These are phyloP conservation scores for Curvularia spicifera DNA, from an alignment of 2,329 filamentous ascomycete species.

Conservation along the genomic window DNA sequence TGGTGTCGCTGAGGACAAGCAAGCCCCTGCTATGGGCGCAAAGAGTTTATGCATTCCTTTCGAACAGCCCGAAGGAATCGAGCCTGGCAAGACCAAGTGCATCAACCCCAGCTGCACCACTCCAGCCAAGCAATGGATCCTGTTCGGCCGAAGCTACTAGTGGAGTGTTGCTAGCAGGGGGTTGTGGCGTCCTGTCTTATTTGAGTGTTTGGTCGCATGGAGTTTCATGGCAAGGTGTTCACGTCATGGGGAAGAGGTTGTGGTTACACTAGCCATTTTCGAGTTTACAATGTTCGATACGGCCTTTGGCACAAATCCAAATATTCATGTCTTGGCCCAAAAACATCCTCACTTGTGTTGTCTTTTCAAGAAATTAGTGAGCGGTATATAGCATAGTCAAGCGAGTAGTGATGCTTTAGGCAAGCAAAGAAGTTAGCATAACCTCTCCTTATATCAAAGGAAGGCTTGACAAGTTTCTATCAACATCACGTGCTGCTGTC, in stretches of 20 bases:
- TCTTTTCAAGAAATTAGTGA: neutral
- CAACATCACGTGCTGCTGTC: neutral
- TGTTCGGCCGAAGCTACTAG: conserved; percentile 74
- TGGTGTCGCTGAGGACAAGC: conserved; percentile 76
- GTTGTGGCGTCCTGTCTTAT: conserved; percentile 12
- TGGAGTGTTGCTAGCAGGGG: neutral
- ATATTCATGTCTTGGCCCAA: neutral
- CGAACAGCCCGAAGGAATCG: conserved; percentile 81
- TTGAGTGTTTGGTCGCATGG: conserved; percentile 31
- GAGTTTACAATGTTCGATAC: conserved; percentile 13
- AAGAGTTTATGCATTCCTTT: conserved; percentile 82
- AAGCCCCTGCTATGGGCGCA: conserved; percentile 75
- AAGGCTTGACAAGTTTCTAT: neutral
- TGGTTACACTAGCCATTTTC: conserved; percentile 10
- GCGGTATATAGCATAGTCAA: neutral
- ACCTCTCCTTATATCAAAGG: neutral
- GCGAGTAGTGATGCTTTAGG: neutral
- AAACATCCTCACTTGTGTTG: neutral
- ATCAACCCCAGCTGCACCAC: conserved; percentile 83
- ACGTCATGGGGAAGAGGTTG: conserved; percentile 19
- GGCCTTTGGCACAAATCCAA: conserved; percentile 6
- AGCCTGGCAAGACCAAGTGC: conserved; percentile 85
- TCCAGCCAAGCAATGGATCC: conserved; percentile 82
- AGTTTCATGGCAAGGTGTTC: conserved; percentile 26
- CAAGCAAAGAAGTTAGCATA: neutral